Evolutionary conservation across 2,329 filamentous ascomycete genomes (phyloP).

Genomic region (Aspergillus sp.): DNA sequence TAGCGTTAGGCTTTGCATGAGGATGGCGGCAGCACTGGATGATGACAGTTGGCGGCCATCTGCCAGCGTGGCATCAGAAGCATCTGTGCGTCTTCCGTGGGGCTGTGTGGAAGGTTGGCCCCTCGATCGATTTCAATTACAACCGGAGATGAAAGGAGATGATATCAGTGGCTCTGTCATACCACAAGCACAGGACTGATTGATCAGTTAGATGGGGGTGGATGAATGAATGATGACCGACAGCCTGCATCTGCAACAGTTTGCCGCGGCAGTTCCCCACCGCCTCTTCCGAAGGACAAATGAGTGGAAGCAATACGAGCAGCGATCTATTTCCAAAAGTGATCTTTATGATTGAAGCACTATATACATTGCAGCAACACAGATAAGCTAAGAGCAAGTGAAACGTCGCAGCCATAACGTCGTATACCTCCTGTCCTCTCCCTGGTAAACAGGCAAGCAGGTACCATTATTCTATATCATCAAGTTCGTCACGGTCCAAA

Average conservation of each 20-base stretch:
- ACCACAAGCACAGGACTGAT: background rate
- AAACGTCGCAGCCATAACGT: constrained; percentile 4
- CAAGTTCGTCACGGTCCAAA: constrained; percentile 65
- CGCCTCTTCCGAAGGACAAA: background rate
- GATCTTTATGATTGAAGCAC: background rate
- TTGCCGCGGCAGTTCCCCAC: background rate
- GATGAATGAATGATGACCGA: background rate
- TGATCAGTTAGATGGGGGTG: background rate
- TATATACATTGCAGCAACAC: constrained; percentile 6
- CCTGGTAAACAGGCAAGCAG: background rate
- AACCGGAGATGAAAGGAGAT: background rate
- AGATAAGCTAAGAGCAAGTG: background rate
- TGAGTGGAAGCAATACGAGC: background rate
- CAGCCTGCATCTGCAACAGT: background rate
- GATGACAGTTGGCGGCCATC: constrained; percentile 28
- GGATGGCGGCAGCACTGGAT: constrained; percentile 21
- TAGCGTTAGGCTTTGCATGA: constrained; percentile 2
- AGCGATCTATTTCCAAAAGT: background rate
- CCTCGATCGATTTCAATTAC: background rate
- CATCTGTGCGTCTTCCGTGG: background rate
- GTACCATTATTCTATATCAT: constrained; percentile 30
- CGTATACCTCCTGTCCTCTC: background rate
- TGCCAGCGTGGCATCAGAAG: constrained; percentile 34
- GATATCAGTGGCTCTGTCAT: background rate
- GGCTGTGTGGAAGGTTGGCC: constrained; percentile 9